Conservation (phyloP, 768 basidiomycete species). For the Boletales sp. region DNA sequence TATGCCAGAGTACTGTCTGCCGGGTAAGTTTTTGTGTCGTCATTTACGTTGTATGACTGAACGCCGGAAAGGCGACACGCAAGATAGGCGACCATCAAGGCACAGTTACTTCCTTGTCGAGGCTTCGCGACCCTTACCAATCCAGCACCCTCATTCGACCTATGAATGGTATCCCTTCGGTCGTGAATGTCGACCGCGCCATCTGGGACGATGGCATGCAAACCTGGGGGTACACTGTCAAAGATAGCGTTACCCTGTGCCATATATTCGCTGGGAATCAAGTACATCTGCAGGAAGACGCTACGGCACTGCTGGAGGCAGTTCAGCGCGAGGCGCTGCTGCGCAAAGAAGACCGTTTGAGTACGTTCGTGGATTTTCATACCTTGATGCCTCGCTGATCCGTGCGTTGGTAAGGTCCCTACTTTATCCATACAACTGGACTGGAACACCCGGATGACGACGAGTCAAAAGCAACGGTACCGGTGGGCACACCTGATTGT, state of each 20-base stretch:
- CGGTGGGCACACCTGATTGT: slow-evolving; percentile 22
- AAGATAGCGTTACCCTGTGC: no score
- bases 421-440: slow-evolving; percentile 22
- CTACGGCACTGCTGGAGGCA: no score
- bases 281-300: no score
- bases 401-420: slow-evolving; percentile 19
- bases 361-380: no score
- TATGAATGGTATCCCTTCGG: slow-evolving; percentile 12
- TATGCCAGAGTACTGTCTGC: slow-evolving; percentile 41
- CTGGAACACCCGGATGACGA: slow-evolving; percentile 9
- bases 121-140: slow-evolving; percentile 20
- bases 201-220: slow-evolving; percentile 32
- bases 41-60: slow-evolving; percentile 7
- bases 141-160: slow-evolving; percentile 16
- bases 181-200: slow-evolving; percentile 5
- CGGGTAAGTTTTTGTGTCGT: slow-evolving; percentile 26
- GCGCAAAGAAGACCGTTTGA: no score
- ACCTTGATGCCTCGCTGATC: no score
- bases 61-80: slow-evolving; percentile 6
- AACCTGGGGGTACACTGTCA: slow-evolving; percentile 9
- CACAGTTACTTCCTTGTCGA: slow-evolving; percentile 16
- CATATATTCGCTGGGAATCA: no score
- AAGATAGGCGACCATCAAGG: slow-evolving; percentile 9
- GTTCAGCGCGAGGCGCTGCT: no score
- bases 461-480: slow-evolving; percentile 15